Evolutionary conservation across 192 early-diverging fungal species (phyloP).

Genomic region (Rhizoclosmatium sp.): DNA sequence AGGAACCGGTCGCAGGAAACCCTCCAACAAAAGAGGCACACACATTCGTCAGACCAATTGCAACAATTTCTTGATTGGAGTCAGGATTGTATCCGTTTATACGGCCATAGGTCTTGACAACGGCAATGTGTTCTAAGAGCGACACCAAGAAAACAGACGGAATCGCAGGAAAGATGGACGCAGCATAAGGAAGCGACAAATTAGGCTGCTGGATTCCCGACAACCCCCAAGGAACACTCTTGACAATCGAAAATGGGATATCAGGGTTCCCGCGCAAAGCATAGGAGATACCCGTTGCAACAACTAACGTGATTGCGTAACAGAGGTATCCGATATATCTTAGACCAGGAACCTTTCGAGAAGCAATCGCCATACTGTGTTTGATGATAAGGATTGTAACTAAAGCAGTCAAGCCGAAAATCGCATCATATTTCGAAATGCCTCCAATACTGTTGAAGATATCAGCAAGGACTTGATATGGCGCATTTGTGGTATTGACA

Average conservation of each 20-base stretch:
- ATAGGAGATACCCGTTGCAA: constrained; percentile 76
- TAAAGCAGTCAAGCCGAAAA: constrained; percentile 57
- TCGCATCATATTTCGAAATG: constrained; percentile 60
- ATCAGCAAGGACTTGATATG: constrained; percentile 80
- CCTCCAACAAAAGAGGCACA: constrained; percentile 85
- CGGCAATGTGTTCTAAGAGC: constrained; percentile 90
- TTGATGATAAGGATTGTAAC: constrained; percentile 49
- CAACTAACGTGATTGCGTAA: constrained; percentile 76
- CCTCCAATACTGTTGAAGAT: constrained; percentile 48
- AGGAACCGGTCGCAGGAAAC: constrained; percentile 90
- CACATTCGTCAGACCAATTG: constrained; percentile 85
- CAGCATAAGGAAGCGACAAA: constrained; percentile 57
- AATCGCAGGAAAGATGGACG: constrained; percentile 40
- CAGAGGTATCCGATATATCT: constrained; percentile 75
- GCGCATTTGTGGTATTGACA: constrained; percentile 71
- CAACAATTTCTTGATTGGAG: constrained; percentile 87
- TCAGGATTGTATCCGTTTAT: constrained; percentile 82
- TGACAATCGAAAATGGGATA: constrained; percentile 65
- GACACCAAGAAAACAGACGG: constrained; percentile 74
- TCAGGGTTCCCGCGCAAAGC: constrained; percentile 55
- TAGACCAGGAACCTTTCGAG: constrained; percentile 37
- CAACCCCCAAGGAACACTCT: constrained; percentile 78
- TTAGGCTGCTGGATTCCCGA: constrained; percentile 31
- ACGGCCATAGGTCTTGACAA: constrained; percentile 85
- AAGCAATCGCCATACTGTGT: neutral